phyloP scores from a whole-genome alignment of 2,329 filamentous ascomycete species.

The Trichoderma harzianum region DNA sequence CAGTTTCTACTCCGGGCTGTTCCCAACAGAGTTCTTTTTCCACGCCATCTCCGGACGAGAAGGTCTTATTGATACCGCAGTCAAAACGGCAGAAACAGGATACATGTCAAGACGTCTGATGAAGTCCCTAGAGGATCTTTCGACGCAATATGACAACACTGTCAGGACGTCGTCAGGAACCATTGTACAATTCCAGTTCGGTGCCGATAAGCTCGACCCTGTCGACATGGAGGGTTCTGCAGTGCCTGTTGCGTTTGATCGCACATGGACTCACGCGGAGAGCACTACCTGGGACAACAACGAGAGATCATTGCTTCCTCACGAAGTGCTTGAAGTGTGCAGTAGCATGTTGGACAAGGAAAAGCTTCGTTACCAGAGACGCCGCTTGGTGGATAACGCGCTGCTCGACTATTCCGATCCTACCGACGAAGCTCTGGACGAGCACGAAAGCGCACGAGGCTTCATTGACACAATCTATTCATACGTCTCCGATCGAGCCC shows the following conservation, averaged over 20 bases:
- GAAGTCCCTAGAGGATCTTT: constrained; percentile 96
- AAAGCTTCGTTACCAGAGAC: constrained; percentile 59
- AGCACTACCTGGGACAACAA: constrained; percentile 74
- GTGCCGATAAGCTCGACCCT: constrained; percentile 91
- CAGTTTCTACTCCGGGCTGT: constrained; percentile 91
- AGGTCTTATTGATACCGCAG: constrained; percentile 96
- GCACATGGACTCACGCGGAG: constrained; percentile 82
- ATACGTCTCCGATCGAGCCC: constrained; percentile 63
- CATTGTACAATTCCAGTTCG: constrained; percentile 96
- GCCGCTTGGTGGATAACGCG: constrained; percentile 59
- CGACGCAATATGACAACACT: constrained; percentile 89
- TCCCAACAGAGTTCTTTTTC: constrained; percentile 92
- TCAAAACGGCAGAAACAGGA: constrained; percentile 97
- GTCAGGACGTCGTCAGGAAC: constrained; percentile 85
- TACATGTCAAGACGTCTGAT: constrained; percentile 98
- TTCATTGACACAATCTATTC: constrained; percentile 77
- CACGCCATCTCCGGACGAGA: constrained; percentile 98
- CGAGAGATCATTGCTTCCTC: constrained; percentile 69
- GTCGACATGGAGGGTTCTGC: constrained; percentile 97
- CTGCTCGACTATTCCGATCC: constrained; percentile 66
- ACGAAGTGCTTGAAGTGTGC: constrained; percentile 68
- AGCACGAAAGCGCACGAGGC: constrained; percentile 75
- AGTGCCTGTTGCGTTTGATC: constrained; percentile 85
- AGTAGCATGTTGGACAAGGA: constrained; percentile 65
- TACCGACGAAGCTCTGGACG: constrained; percentile 67